phyloP scores from a whole-genome alignment of 495 filamentous ascomycete genomes.

The Apodospora peruviana region DNA sequence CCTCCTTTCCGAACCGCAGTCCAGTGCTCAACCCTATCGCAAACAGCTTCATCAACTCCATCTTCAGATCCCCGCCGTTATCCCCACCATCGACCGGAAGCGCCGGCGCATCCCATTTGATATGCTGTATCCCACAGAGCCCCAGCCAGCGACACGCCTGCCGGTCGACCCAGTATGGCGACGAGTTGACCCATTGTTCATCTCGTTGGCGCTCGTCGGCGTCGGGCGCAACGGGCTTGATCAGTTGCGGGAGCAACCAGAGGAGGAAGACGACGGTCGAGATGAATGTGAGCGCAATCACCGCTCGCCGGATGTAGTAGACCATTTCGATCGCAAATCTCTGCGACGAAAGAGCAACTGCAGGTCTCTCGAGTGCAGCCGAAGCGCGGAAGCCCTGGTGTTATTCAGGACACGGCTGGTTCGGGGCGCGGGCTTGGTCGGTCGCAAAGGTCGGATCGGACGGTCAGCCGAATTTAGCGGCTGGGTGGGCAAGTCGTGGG shows the following conservation, averaged over 20 bases:
- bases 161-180: constrained; percentile 66
- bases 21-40: constrained; percentile 12
- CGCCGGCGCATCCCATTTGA: constrained; percentile 44
- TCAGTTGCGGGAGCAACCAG: constrained; percentile 28
- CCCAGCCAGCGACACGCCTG: constrained; percentile 69
- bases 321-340: too few relatives aligned
- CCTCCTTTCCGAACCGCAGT: constrained; percentile 6
- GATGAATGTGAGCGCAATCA: constrained; percentile 23
- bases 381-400: too few relatives aligned
- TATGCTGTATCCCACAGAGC: constrained; percentile 63
- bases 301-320: constrained; percentile 31
- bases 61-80: constrained; percentile 7
- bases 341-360: too few relatives aligned
- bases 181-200: constrained; percentile 63
- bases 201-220: constrained; percentile 52
- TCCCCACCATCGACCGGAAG: constrained; percentile 24
- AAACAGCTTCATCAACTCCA: constrained; percentile 16
- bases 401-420: too few relatives aligned
- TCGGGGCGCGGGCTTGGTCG: too few relatives aligned
- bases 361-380: too few relatives aligned
- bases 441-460: too few relatives aligned
- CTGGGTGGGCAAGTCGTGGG: background rate
- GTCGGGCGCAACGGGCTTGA: constrained; percentile 40
- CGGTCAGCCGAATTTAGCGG: background rate
- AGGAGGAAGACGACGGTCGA: constrained; percentile 27